These are phyloP conservation scores for Ceratocystiopsis minuta DNA, from an alignment of 2,329 filamentous ascomycete genomes.

Conservation along the genomic window DNA sequence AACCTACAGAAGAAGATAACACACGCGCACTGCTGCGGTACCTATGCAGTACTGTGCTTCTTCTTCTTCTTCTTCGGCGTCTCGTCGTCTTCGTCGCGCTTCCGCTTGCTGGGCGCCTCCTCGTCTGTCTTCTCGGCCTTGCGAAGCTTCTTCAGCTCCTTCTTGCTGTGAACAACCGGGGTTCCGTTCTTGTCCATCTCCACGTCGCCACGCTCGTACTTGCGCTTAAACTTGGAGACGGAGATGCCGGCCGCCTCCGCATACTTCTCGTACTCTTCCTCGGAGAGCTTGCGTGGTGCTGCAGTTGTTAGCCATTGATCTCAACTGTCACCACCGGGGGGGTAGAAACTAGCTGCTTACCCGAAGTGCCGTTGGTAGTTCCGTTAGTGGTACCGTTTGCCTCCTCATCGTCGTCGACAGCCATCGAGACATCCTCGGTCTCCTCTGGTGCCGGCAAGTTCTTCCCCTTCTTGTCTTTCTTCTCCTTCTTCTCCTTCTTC, in stretches of 20 bases:
- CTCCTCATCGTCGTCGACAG: conserved; percentile 1
- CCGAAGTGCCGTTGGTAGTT: background rate
- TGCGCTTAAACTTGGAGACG: conserved; percentile 60
- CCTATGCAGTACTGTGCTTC: conserved; percentile 13
- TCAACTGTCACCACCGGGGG: too few species aligned
- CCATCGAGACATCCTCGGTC: conserved; percentile 4
- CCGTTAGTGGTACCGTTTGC: conserved; percentile 2
- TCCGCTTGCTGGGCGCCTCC: conserved; percentile 36
- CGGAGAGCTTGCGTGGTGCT: conserved; percentile 25
- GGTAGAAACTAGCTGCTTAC: background rate
- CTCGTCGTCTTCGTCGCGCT: conserved; percentile 50
- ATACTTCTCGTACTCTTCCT: conserved; percentile 37
- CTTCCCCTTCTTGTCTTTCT: conserved; percentile 11
- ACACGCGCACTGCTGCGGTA: too few species aligned
- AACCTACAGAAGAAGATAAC: background rate
- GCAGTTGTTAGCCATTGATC: conserved; percentile 5
- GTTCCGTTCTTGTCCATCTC: conserved; percentile 46
- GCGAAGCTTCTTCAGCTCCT: conserved; percentile 20
- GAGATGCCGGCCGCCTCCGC: conserved; percentile 52
- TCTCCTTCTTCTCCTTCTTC: conserved; percentile 21
- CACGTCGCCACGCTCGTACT: conserved; percentile 60
- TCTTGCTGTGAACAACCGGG: conserved; percentile 41
- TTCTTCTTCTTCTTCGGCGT: conserved; percentile 35
- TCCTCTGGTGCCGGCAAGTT: conserved; percentile 3
- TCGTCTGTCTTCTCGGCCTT: conserved; percentile 12